phyloP scores from a whole-genome alignment of 805 yeast species.

The Grigorovia yakushimaensis region DNA sequence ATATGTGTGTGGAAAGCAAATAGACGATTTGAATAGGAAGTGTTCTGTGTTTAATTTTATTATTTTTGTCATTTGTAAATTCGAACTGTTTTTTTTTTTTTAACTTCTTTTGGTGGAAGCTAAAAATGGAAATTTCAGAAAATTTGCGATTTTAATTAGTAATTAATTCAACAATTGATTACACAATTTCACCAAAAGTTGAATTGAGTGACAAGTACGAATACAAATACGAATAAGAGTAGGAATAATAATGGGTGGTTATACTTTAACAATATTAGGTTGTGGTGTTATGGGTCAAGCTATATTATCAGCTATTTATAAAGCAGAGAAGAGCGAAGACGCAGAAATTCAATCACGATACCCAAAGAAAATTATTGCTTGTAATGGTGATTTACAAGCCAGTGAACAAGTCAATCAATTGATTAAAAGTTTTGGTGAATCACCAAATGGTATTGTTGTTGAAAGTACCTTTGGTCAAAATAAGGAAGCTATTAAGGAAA shows the following conservation, averaged over 20 bases:
- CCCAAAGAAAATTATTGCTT: conserved; percentile 70
- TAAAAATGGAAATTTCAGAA: no score
- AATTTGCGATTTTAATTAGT: not conserved
- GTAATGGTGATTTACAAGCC: conserved; percentile 41
- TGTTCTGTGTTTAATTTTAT: no score
- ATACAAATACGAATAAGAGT: no score
- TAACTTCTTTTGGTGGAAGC: no score
- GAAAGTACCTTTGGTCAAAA: conserved; percentile 47
- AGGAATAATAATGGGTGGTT: conserved; percentile 21
- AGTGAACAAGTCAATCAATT: conserved; percentile 41
- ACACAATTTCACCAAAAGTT: no score
- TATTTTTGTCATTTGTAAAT: no score
- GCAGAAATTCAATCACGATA: conserved; percentile 31
- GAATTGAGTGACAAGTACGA: no score
- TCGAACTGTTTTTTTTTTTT: no score
- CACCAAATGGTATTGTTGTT: conserved; percentile 37
- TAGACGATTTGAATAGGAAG: not conserved
- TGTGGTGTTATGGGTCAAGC: conserved; percentile 97
- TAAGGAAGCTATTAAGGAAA: conserved; percentile 45
- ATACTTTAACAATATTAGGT: conserved; percentile 73
- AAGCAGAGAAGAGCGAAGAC: conserved; percentile 21
- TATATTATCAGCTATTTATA: conserved; percentile 55
- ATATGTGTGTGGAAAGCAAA: conserved; percentile 7
- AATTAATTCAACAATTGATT: no score
- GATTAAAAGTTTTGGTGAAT: conserved; percentile 37